Evolutionary conservation across 139 green algal genomes (phyloP).

Genomic region (Protoeuglena noctilucae): DNA sequence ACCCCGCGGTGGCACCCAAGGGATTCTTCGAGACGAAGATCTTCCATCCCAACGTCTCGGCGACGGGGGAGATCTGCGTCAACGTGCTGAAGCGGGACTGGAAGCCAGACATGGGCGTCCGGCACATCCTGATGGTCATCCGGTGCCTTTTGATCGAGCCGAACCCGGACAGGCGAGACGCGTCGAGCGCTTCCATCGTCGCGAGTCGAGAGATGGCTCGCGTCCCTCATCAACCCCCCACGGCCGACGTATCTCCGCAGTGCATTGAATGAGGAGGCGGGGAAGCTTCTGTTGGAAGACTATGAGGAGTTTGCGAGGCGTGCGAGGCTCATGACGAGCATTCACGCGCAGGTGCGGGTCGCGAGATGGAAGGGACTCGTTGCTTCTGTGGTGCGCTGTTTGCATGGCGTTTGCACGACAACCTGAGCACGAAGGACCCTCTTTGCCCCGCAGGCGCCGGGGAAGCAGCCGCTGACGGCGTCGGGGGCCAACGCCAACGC

Average conservation of each 20-base stretch:
- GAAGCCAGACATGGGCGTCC: slow-evolving; percentile 59
- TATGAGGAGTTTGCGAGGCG: slow-evolving; percentile 29
- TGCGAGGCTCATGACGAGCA: slow-evolving; percentile 77
- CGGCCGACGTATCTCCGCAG: too few species aligned
- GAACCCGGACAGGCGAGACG: slow-evolving; percentile 82
- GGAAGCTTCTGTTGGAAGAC: slow-evolving; percentile 76
- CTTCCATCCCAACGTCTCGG: slow-evolving; percentile 90
- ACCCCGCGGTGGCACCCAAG: slow-evolving; percentile 24
- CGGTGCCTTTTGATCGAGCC: slow-evolving; percentile 92
- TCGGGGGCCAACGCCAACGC: slow-evolving; percentile 57
- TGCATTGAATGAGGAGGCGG: slow-evolving; percentile 96
- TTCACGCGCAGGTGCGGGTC: slow-evolving; percentile 38
- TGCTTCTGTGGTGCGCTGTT: not conserved
- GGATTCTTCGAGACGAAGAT: slow-evolving; percentile 77
- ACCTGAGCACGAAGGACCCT: too few species aligned
- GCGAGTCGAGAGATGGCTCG: too few species aligned
- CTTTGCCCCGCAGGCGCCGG: too few species aligned
- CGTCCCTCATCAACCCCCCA: too few species aligned
- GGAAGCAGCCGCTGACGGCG: slow-evolving; percentile 48
- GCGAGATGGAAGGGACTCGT: slow-evolving; percentile 10
- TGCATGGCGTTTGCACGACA: slow-evolving; percentile 11
- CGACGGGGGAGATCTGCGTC: slow-evolving; percentile 87
- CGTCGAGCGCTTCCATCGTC: too few species aligned
- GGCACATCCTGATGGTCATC: slow-evolving; percentile 73
- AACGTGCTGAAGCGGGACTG: slow-evolving; percentile 96